Conservation (phyloP, 805 yeast genomes). For the Myxozyma geophila region DNA sequence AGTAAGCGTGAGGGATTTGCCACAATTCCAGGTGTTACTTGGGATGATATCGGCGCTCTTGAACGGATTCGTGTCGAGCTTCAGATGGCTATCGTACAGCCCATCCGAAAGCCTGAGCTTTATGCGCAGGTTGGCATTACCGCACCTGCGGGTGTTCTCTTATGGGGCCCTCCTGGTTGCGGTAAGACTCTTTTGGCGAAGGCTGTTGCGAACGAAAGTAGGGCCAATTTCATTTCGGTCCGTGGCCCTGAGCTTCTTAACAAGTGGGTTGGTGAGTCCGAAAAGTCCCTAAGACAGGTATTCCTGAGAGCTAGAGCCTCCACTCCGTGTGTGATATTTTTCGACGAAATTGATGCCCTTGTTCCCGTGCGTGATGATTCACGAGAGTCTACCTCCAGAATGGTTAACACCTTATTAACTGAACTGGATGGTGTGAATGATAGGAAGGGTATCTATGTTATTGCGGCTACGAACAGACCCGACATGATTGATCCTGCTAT, state of each 20-base stretch:
- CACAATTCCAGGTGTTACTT: slow-evolving; percentile 95
- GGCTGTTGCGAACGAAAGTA: slow-evolving; percentile 96
- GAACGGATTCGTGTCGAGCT: slow-evolving; percentile 79
- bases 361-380: slow-evolving; percentile 93
- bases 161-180: slow-evolving; percentile 99
- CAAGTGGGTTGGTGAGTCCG: slow-evolving; percentile 95
- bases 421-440: slow-evolving; percentile 95
- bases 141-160: slow-evolving; percentile 94
- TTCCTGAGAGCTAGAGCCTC: slow-evolving; percentile 91
- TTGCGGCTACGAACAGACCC: slow-evolving; percentile 97
- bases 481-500: slow-evolving; percentile 98
- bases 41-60: slow-evolving; percentile 94
- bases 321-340: slow-evolving; percentile 90
- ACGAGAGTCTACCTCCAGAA: slow-evolving; percentile 87
- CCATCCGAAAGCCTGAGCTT: slow-evolving; percentile 88
- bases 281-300: slow-evolving; percentile 90
- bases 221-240: slow-evolving; percentile 93
- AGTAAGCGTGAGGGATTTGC: slow-evolving; percentile 99
- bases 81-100: slow-evolving; percentile 97
- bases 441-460: slow-evolving; percentile 87
- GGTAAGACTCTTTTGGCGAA: slow-evolving; percentile 96
- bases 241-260: slow-evolving; percentile 95
- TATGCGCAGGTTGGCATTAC: slow-evolving; percentile 89
- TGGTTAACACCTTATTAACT: slow-evolving; percentile 90
- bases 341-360: slow-evolving; percentile 93